Conservation (phyloP, 495 filamentous ascomycete genomes). For the Astrocystis sublimbata region DNA sequence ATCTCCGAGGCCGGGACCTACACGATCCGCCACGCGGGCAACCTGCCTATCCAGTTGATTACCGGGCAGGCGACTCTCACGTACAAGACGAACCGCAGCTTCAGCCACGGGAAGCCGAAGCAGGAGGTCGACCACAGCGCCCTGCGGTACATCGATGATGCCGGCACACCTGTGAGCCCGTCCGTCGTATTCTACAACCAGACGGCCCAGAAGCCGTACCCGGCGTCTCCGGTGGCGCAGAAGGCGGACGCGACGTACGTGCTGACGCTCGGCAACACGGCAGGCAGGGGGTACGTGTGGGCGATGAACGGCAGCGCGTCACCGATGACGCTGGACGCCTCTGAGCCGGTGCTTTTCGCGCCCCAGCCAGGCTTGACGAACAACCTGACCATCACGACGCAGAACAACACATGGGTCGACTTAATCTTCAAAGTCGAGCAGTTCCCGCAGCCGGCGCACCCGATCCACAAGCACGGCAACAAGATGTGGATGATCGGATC, state of each 20-base stretch:
- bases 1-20: constrained; percentile 40
- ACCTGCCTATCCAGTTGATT: constrained; percentile 39
- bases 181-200: constrained; percentile 42
- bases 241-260: constrained; percentile 44
- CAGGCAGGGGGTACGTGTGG: not conserved
- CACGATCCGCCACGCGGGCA: constrained; percentile 41
- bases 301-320: not conserved
- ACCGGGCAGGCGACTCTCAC: constrained; percentile 33
- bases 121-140: not conserved
- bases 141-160: not conserved
- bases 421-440: constrained; percentile 48
- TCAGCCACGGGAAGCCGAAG: constrained; percentile 4
- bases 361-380: constrained; percentile 37
- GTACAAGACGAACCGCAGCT: constrained; percentile 39
- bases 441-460: constrained; percentile 50
- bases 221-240: constrained; percentile 37
- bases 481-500: constrained; percentile 58
- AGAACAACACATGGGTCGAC: constrained; percentile 57
- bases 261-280: constrained; percentile 40
- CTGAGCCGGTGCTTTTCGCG: constrained; percentile 43
- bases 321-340: constrained; percentile 25
- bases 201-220: constrained; percentile 42
- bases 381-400: constrained; percentile 47
- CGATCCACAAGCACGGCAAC: constrained; percentile 65
- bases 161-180: constrained; percentile 24